Percentiles rank a stretch among this genome's conserved stretches.
Conservation (phyloP, 768 basidiomycete genomes). For the Bullera alba region DNA sequence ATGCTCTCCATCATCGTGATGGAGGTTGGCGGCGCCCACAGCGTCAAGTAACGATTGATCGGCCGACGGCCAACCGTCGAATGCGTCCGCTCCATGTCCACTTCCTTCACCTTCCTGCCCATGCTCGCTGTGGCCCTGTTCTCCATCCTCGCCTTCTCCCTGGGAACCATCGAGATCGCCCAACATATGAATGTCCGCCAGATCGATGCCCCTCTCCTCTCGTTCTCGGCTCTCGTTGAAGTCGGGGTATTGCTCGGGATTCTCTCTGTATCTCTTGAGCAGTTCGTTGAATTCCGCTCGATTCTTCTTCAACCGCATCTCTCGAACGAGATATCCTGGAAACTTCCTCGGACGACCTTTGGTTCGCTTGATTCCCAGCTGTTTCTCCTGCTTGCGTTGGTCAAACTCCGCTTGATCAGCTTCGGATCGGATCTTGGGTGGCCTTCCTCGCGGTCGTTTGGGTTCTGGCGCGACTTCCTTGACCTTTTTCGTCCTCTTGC, state of each 20-base stretch:
- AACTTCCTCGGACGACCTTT: conserved; percentile 36
- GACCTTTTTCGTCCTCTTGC: conserved; percentile 1
- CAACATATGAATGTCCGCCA: neutral
- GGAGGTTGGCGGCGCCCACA: conserved; percentile 1
- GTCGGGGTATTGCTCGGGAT: neutral
- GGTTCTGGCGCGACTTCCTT: conserved; percentile 9
- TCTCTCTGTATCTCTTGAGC: conserved; percentile 11
- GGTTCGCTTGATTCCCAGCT: conserved; percentile 19
- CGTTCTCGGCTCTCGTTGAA: conserved; percentile 2
- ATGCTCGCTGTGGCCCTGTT: neutral
- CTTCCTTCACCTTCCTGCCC: neutral
- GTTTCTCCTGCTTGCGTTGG: conserved; percentile 13
- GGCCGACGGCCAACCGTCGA: conserved; percentile 5
- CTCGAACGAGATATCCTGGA: conserved; percentile 36
- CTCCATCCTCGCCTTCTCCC: neutral
- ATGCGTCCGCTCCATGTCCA: neutral
- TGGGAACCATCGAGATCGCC: neutral
- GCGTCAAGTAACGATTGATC: conserved; percentile 21
- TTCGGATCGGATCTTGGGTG: conserved; percentile 24
- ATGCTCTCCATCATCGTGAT: conserved; percentile 3
- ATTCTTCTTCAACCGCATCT: conserved; percentile 38
- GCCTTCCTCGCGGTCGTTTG: conserved; percentile 23
- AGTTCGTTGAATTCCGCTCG: conserved; percentile 27
- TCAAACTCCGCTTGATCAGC: conserved; percentile 32
- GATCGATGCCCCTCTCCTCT: neutral